A percentile compares a stretch with the other conserved stretches of the same genome.
These are phyloP conservation scores for Polytrichum commune DNA, from an alignment of 225 moss, liverwort and hornwort genomes.

Conservation along the genomic window DNA sequence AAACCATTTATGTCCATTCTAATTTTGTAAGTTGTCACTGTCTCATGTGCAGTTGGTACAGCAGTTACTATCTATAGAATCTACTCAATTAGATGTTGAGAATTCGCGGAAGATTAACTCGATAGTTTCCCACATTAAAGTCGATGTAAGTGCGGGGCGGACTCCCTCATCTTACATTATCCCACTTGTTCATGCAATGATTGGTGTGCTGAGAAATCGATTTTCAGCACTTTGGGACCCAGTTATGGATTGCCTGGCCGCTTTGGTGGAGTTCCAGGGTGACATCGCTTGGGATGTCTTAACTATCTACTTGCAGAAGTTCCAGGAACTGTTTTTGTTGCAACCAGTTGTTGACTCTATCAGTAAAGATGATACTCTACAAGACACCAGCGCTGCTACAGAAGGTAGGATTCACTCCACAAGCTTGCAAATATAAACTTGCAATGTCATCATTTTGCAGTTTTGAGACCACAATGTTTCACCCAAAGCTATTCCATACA, in stretches of 20 bases:
- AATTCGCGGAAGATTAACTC: slow-evolving; percentile 70
- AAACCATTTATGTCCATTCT: slow-evolving; percentile 1
- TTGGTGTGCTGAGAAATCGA: slow-evolving; percentile 84
- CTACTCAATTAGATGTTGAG: slow-evolving; percentile 59
- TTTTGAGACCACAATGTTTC: background rate
- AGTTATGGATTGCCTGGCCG: slow-evolving; percentile 66
- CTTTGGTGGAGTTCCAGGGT: slow-evolving; percentile 61
- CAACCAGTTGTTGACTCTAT: slow-evolving; percentile 25
- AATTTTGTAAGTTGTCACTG: slow-evolving; percentile 8
- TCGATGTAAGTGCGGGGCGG: slow-evolving; percentile 63
- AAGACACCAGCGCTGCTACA: slow-evolving; percentile 22
- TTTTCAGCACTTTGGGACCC: slow-evolving; percentile 91
- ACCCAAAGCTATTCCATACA: too few relatives aligned
- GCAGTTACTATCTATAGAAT: slow-evolving; percentile 66
- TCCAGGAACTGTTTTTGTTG: slow-evolving; percentile 59
- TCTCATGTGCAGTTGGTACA: slow-evolving; percentile 56
- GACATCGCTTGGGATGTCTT: slow-evolving; percentile 58
- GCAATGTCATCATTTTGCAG: background rate
- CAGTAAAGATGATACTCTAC: slow-evolving; percentile 30
- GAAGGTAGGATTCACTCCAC: slow-evolving; percentile 33
- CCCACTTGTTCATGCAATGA: slow-evolving; percentile 71
- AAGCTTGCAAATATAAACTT: background rate
- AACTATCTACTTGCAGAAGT: slow-evolving; percentile 45
- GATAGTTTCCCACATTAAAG: slow-evolving; percentile 63
- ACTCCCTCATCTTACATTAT: slow-evolving; percentile 61